phyloP scores from a whole-genome alignment of 208 protist genomes.

The Crithidia thermophila region DNA sequence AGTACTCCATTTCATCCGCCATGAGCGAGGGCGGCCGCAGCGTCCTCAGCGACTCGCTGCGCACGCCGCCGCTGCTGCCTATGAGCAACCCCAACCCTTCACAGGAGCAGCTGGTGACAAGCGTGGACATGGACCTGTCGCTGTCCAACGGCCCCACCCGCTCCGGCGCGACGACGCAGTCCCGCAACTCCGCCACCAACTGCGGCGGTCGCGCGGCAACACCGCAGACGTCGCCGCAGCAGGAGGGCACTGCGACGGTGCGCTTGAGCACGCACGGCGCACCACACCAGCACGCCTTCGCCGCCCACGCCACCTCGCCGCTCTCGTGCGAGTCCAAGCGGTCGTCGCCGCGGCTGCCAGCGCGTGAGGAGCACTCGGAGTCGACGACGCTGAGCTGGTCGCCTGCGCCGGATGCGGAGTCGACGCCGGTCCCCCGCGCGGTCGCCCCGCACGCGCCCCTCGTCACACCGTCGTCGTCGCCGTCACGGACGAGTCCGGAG shows the following conservation, averaged over 20 bases:
- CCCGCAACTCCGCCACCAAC: slow-evolving; percentile 1
- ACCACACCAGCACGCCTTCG: background rate
- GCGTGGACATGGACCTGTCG: slow-evolving; percentile 26
- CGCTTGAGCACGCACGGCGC: too few relatives aligned
- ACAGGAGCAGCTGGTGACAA: slow-evolving; percentile 13
- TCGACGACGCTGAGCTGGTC: background rate
- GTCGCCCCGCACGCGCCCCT: background rate
- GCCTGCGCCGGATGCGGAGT: background rate
- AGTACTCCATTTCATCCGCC: slow-evolving; percentile 31
- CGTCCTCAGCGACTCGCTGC: slow-evolving; percentile 29
- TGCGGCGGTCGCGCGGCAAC: background rate
- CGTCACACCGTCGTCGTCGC: too few relatives aligned
- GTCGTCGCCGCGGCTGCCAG: background rate
- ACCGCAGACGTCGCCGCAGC: background rate
- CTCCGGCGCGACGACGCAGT: slow-evolving; percentile 7
- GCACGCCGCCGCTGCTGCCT: slow-evolving; percentile 16
- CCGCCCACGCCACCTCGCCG: background rate
- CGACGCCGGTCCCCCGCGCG: background rate
- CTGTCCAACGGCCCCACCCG: slow-evolving; percentile 9
- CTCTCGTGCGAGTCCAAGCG: slow-evolving; percentile 6
- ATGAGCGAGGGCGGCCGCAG: slow-evolving; percentile 33
- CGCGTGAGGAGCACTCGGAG: background rate
- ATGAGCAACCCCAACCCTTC: slow-evolving; percentile 1
- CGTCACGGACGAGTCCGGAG: background rate
- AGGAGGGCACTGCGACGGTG: background rate